phyloP scores from a whole-genome alignment of 148 eudicot species.

The Silene latifolia region DNA sequence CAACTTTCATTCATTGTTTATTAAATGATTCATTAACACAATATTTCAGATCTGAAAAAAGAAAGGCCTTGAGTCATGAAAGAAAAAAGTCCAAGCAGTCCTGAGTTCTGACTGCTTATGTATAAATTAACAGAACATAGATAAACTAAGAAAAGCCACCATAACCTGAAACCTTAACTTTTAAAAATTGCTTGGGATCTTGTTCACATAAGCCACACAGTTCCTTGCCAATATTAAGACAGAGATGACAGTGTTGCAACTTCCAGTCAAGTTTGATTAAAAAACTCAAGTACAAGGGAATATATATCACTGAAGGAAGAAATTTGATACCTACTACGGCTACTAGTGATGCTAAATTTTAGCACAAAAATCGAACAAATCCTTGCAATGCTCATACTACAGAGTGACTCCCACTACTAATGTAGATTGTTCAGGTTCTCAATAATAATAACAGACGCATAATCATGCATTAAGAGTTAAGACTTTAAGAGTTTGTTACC shows the following conservation, averaged over 20 bases:
- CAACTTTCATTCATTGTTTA: no score
- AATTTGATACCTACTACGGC: not conserved
- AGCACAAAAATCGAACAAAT: not conserved
- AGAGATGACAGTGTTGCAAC: not conserved
- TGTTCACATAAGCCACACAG: not conserved
- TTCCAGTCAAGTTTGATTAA: not conserved
- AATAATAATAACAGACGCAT: not conserved
- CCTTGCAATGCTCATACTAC: not conserved
- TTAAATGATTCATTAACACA: no score
- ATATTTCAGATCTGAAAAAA: no score
- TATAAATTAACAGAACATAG: not conserved
- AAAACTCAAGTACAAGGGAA: not conserved
- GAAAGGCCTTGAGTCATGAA: not conserved
- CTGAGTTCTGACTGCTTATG: not conserved
- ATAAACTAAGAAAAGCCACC: not conserved
- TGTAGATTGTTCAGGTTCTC: not conserved
- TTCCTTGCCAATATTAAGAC: not conserved
- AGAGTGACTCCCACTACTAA: not conserved
- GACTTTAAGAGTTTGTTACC: not conserved
- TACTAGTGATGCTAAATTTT: not conserved
- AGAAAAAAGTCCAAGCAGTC: constrained; percentile 6
- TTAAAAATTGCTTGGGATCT: not conserved
- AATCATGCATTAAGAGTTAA: not conserved
- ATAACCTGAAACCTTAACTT: not conserved
- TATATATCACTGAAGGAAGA: not conserved